These are phyloP conservation scores for Fusarium lyarnte DNA, from an alignment of 2,329 filamentous ascomycete genomes.

Conservation along the genomic window DNA sequence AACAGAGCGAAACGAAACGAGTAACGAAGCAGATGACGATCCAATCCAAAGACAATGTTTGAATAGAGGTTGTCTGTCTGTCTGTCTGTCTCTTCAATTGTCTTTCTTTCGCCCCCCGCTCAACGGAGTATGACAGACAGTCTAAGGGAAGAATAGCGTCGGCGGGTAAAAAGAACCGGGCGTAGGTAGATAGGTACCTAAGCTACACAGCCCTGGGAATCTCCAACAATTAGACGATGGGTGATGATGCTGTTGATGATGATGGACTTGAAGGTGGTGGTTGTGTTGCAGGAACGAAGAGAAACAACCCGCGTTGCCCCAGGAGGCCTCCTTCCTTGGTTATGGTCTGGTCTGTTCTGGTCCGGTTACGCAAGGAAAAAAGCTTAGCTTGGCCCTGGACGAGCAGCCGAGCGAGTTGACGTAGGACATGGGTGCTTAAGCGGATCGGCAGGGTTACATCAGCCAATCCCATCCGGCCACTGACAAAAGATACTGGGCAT, in stretches of 20 bases:
- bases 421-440: conserved; percentile 30
- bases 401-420: conserved; percentile 20
- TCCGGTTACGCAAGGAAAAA: not conserved
- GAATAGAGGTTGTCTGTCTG: not conserved
- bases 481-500: not conserved
- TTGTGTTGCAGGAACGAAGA: conserved; percentile 22
- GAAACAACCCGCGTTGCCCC: conserved; percentile 10
- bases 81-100: not conserved
- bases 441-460: conserved; percentile 3
- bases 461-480: not conserved
- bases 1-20: conserved; percentile 1
- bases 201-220: conserved; percentile 9
- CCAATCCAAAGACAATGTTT: conserved; percentile 2
- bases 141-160: not conserved
- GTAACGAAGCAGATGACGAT: conserved; percentile 14
- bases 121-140: not conserved
- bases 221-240: not conserved
- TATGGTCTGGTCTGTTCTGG: not conserved
- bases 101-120: conserved; percentile 2
- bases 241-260: conserved; percentile 9
- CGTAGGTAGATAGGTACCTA: not conserved
- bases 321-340: conserved; percentile 33
- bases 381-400: conserved; percentile 3
- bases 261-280: conserved; percentile 9
- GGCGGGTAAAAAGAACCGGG: conserved; percentile 1